These are phyloP conservation scores for Blastobotrys arbuscula DNA, from an alignment of 1,139 yeast species.

Conservation along the genomic window DNA sequence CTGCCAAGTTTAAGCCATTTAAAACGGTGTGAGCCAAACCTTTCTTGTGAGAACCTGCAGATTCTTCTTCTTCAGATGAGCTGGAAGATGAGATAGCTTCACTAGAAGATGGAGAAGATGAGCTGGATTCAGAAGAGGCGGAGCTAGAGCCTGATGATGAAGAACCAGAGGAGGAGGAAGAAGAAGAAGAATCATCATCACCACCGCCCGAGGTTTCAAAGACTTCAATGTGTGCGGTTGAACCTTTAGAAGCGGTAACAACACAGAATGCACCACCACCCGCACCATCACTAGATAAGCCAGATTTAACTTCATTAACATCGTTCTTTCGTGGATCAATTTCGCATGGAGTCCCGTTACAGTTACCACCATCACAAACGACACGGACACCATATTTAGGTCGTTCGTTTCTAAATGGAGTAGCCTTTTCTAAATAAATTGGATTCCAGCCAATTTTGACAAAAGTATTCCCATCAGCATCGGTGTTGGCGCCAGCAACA, in stretches of 20 bases:
- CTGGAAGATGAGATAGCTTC: background rate
- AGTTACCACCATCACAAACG: constrained; percentile 61
- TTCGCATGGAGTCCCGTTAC: constrained; percentile 72
- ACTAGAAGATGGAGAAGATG: constrained; percentile 10
- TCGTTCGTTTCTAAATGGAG: constrained; percentile 46
- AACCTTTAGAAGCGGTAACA: constrained; percentile 62
- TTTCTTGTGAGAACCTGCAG: background rate
- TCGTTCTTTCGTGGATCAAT: constrained; percentile 65
- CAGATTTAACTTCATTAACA: constrained; percentile 50
- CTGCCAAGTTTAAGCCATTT: constrained; percentile 1
- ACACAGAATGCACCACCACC: constrained; percentile 77
- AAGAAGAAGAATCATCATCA: constrained; percentile 8
- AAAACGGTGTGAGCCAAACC: background rate
- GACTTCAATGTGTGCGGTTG: constrained; percentile 68
- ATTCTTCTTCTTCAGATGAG: background rate
- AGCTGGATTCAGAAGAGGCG: constrained; percentile 9
- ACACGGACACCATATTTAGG: constrained; percentile 72
- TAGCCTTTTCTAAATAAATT: constrained; percentile 55
- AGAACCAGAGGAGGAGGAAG: constrained; percentile 12
- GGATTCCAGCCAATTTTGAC: constrained; percentile 93
- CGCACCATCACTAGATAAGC: constrained; percentile 43
- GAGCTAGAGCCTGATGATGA: constrained; percentile 12
- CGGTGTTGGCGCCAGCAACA: constrained; percentile 86
- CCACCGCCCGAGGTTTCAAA: constrained; percentile 38
- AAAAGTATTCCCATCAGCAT: constrained; percentile 58